These are phyloP conservation scores for Picochlorum sp. DNA, from an alignment of 139 green algal genomes.

Conservation along the genomic window DNA sequence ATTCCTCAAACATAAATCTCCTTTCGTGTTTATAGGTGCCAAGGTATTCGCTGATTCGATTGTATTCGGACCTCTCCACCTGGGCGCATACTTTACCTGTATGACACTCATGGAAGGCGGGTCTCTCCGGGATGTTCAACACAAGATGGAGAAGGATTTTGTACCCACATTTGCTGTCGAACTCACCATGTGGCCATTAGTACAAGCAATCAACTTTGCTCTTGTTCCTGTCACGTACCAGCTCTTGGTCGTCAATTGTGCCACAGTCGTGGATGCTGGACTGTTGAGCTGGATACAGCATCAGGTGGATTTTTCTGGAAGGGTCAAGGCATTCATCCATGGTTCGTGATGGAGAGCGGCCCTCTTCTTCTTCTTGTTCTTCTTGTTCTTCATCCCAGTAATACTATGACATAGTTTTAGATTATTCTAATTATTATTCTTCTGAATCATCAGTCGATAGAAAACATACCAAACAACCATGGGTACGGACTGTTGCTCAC, in stretches of 20 bases:
- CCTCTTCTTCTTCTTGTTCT: too few relatives aligned
- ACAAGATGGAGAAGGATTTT: slow-evolving; percentile 29
- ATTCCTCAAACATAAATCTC: not conserved
- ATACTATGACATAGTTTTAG: too few relatives aligned
- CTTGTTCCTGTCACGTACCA: slow-evolving; percentile 25
- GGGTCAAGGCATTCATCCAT: not conserved
- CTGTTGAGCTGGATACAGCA: slow-evolving; percentile 6
- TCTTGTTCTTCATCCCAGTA: too few relatives aligned
- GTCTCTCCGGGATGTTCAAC: not conserved
- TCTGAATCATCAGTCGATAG: too few relatives aligned
- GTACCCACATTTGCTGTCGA: slow-evolving; percentile 25
- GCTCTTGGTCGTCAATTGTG: slow-evolving; percentile 22
- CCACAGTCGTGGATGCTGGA: slow-evolving; percentile 19
- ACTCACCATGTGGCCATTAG: slow-evolving; percentile 18
- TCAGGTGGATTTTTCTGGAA: not conserved
- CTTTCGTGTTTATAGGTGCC: slow-evolving; percentile 8
- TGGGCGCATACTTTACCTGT: slow-evolving; percentile 21
- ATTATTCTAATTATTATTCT: too few relatives aligned
- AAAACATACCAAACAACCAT: too few relatives aligned
- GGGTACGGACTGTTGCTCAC: too few relatives aligned
- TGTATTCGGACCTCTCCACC: slow-evolving; percentile 24
- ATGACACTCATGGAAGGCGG: slow-evolving; percentile 19
- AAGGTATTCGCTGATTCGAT: slow-evolving; percentile 25
- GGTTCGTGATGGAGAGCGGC: too few relatives aligned
- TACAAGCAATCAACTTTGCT: slow-evolving; percentile 29